Percentiles rank a stretch among this genome's conserved stretches.
Evolutionary conservation across 2,329 filamentous ascomycete genomes (phyloP).

Genomic region (Penicillium crustosum): DNA sequence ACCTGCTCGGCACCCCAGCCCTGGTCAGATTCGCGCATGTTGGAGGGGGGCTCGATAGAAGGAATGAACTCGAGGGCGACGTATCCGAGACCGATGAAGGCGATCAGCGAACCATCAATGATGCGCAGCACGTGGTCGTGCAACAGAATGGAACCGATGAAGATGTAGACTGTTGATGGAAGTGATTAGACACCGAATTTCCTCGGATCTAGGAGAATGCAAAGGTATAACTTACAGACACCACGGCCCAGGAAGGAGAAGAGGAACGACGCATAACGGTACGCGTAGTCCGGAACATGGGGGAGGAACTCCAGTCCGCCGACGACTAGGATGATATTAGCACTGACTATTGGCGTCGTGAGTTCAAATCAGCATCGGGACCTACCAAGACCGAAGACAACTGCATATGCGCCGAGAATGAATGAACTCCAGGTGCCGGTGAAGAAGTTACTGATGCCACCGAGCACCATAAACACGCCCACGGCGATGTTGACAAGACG

Average conservation of each 20-base stretch:
- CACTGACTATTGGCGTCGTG: conserved; percentile 19
- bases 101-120: conserved; percentile 76
- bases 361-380: conserved; percentile 3
- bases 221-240: conserved; percentile 68
- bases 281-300: conserved; percentile 84
- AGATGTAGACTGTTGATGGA: conserved; percentile 78
- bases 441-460: conserved; percentile 61
- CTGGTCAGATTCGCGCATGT: conserved; percentile 75
- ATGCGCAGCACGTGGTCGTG: conserved; percentile 65
- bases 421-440: conserved; percentile 56
- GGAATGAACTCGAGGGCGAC: conserved; percentile 72
- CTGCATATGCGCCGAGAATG: conserved; percentile 82
- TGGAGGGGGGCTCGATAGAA: conserved; percentile 74
- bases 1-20: conserved; percentile 78
- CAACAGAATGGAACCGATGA: conserved; percentile 83
- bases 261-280: conserved; percentile 93
- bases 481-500: conserved; percentile 92
- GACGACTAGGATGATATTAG: conserved; percentile 53
- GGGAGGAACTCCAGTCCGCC: conserved; percentile 76
- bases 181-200: conserved; percentile 3
- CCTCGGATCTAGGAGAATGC: no score
- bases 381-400: conserved; percentile 84
- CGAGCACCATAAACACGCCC: conserved; percentile 82
- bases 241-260: conserved; percentile 97
- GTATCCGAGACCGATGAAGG: conserved; percentile 76